A percentile compares a stretch with the other conserved stretches of the same genome.
Conservation (phyloP, 495 filamentous ascomycete genomes). For the Recurvomyces mirabilis region DNA sequence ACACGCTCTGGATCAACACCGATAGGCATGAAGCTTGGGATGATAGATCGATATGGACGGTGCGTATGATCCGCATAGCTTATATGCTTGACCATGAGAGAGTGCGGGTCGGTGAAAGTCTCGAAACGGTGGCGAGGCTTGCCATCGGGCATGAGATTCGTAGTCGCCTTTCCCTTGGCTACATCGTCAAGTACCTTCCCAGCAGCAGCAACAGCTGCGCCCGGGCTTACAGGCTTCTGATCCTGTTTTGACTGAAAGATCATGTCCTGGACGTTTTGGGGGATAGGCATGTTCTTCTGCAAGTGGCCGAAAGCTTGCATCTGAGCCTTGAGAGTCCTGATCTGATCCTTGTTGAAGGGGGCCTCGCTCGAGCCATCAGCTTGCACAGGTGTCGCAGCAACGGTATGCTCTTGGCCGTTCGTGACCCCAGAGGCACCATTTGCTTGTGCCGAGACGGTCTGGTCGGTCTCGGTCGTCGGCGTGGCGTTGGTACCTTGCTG, state of each 20-base stretch:
- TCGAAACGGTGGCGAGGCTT: constrained; percentile 42
- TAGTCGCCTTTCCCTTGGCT: constrained; percentile 23
- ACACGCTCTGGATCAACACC: constrained; percentile 78
- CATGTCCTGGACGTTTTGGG: constrained; percentile 58
- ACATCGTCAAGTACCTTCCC: constrained; percentile 43
- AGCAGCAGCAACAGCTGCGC: constrained; percentile 45
- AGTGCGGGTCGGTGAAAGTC: constrained; percentile 57
- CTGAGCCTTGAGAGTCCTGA: constrained; percentile 60
- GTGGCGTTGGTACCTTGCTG: constrained; percentile 1
- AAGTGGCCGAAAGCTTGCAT: constrained; percentile 74
- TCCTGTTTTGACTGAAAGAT: constrained; percentile 61
- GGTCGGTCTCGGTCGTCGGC: neutral
- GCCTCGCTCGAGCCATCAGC: constrained; percentile 20
- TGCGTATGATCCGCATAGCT: constrained; percentile 66
- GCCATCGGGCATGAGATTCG: constrained; percentile 14
- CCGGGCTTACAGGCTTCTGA: constrained; percentile 45
- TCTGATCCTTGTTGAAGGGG: constrained; percentile 59
- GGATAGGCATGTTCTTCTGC: constrained; percentile 68
- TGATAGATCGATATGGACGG: constrained; percentile 58
- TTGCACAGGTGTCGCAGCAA: constrained; percentile 12
- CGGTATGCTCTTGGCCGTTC: constrained; percentile 28
- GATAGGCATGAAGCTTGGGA: constrained; percentile 76
- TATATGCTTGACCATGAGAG: constrained; percentile 46
- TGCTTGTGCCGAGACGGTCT: neutral
- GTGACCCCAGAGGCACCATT: neutral